Percentiles rank a stretch among this genome's conserved stretches.
Conservation (phyloP, 169 alveolate species). For the Cystoisospora suis region DNA sequence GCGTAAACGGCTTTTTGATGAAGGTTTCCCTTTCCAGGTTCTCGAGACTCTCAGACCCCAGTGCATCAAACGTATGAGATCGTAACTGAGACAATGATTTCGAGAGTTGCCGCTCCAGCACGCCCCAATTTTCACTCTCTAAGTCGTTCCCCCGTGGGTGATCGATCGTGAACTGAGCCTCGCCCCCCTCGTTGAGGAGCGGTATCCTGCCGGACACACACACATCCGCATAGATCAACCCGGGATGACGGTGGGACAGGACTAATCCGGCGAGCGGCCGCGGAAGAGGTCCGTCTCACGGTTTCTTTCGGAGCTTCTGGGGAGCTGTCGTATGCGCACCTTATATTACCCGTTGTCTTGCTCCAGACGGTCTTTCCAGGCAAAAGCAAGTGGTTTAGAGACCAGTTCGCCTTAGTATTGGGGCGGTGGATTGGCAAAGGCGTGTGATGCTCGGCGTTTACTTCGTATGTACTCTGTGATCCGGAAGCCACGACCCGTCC, state of each 20-base stretch:
- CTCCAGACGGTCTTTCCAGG: background rate
- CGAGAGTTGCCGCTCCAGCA: background rate
- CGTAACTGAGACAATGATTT: no score
- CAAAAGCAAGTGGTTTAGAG: background rate
- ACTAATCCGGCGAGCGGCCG: background rate
- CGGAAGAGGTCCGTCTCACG: background rate
- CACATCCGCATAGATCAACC: no score
- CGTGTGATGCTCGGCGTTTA: no score
- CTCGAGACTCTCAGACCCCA: no score
- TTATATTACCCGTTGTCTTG: background rate
- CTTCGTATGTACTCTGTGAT: no score
- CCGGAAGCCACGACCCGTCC: no score
- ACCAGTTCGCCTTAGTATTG: no score
- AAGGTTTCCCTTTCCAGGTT: no score
- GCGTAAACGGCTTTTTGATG: no score
- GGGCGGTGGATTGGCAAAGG: no score
- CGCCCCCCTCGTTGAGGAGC: slow-evolving; percentile 10
- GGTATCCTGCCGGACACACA: background rate
- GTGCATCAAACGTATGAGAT: no score
- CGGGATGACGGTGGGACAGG: background rate
- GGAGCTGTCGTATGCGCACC: background rate
- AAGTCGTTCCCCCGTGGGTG: background rate
- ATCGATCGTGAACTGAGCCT: background rate
- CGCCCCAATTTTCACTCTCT: background rate
- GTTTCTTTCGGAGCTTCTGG: background rate